phyloP scores from a whole-genome alignment of 2,329 filamentous ascomycete species.

The Furcasterigmium sp. region DNA sequence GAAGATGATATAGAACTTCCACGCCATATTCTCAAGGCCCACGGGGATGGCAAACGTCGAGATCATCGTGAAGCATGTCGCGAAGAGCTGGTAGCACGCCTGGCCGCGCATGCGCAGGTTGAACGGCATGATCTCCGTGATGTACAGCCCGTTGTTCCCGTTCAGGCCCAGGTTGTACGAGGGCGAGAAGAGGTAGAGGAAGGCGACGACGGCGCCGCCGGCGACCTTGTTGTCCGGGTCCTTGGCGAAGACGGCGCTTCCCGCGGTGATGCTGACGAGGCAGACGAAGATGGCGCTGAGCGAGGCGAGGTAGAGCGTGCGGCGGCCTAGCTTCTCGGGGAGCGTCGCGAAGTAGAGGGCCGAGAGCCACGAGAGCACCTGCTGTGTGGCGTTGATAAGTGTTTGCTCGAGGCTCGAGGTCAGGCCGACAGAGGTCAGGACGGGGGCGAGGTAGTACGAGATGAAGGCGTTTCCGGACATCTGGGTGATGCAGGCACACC shows the following conservation, averaged over 20 bases:
- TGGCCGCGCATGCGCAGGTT: constrained; percentile 14
- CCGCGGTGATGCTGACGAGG: constrained; percentile 8
- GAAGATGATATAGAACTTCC: constrained; percentile 27
- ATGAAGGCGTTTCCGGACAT: constrained; percentile 23
- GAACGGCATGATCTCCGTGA: constrained; percentile 27
- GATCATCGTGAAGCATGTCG: constrained; percentile 12
- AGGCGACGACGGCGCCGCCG: constrained; percentile 20
- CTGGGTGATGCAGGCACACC: constrained; percentile 30
- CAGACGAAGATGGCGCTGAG: constrained; percentile 10
- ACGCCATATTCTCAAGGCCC: constrained; percentile 21
- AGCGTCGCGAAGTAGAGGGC: constrained; percentile 11
- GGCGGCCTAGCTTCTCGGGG: constrained; percentile 10
- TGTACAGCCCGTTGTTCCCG: constrained; percentile 16
- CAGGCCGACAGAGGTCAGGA: constrained; percentile 24
- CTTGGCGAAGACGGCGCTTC: constrained; percentile 12
- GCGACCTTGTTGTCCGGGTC: constrained; percentile 11
- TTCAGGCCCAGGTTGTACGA: constrained; percentile 11
- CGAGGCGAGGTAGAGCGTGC: constrained; percentile 17
- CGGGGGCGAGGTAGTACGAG: constrained; percentile 27
- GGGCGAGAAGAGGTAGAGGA: constrained; percentile 24
- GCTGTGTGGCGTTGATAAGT: constrained; percentile 24
- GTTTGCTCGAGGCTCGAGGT: constrained; percentile 23
- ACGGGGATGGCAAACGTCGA: constrained; percentile 28
- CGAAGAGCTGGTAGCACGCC: constrained; percentile 1
- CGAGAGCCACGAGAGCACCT: constrained; percentile 9